phyloP scores from a whole-genome alignment of 1,284 basidiomycete genomes.

The Tylopilus sp. region DNA sequence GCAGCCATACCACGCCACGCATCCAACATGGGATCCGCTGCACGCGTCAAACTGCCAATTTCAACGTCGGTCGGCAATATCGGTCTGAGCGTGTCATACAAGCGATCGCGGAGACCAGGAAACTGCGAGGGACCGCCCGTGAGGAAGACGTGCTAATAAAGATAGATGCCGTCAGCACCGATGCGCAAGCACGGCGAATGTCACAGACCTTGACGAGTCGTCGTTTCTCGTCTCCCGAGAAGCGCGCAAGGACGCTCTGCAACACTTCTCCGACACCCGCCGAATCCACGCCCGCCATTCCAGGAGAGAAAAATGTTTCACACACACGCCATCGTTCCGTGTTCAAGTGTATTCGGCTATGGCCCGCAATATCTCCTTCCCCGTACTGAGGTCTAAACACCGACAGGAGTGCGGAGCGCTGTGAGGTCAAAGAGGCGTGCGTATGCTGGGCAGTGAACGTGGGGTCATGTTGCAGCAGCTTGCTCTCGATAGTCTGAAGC shows the following conservation, averaged over 20 bases:
- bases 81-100: constrained; percentile 80
- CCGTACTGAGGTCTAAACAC: constrained; percentile 84
- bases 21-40: constrained; percentile 78
- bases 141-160: constrained; percentile 87
- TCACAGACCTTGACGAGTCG: constrained; percentile 65
- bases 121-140: constrained; percentile 88
- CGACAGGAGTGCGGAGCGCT: constrained; percentile 86
- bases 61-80: constrained; percentile 85
- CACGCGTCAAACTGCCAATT: constrained; percentile 69
- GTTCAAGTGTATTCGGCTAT: constrained; percentile 89
- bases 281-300: constrained; percentile 94
- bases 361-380: constrained; percentile 77
- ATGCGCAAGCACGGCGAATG: neutral
- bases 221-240: constrained; percentile 73
- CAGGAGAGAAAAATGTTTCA: constrained; percentile 94
- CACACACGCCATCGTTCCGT: constrained; percentile 95
- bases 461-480: constrained; percentile 88
- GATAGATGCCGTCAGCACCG: neutral
- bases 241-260: constrained; percentile 88
- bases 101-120: constrained; percentile 75
- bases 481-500: constrained; percentile 83
- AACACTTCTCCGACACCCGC: constrained; percentile 94
- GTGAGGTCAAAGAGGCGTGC: constrained; percentile 79
- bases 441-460: constrained; percentile 87
- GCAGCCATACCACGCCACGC: constrained; percentile 95